Percentiles rank a stretch among this genome's conserved stretches.
These are phyloP conservation scores for Nigrograna mackinnonii DNA, from an alignment of 2,329 filamentous ascomycete species.

Conservation along the genomic window DNA sequence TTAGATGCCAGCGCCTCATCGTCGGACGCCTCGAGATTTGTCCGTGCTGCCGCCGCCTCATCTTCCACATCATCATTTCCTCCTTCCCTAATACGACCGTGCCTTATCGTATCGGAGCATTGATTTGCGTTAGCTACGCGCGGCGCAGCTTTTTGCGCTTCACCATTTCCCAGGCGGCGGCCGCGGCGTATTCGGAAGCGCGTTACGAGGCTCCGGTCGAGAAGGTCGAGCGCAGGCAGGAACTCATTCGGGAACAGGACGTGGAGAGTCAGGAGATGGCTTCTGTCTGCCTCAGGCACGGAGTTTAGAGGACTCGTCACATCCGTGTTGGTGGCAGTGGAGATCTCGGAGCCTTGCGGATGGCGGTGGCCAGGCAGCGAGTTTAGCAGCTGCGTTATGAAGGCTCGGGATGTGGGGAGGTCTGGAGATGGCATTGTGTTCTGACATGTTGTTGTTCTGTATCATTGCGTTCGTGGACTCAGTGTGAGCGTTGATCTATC, in stretches of 20 bases:
- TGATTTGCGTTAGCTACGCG: no score
- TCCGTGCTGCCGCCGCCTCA: no score
- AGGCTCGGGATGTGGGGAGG: slow-evolving; percentile 28
- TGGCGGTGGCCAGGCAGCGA: slow-evolving; percentile 19
- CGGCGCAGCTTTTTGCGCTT: no score
- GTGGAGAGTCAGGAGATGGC: slow-evolving; percentile 76
- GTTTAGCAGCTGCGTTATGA: slow-evolving; percentile 37
- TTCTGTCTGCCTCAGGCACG: slow-evolving; percentile 29
- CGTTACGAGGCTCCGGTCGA: slow-evolving; percentile 76
- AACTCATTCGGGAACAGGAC: slow-evolving; percentile 81
- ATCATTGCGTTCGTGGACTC: no score
- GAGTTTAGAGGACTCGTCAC: slow-evolving; percentile 47
- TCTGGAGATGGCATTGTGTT: slow-evolving; percentile 6
- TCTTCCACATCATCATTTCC: no score
- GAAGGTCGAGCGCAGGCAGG: slow-evolving; percentile 82
- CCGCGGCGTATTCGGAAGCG: slow-evolving; percentile 41
- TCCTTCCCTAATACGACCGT: no score
- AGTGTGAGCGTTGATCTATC: no score
- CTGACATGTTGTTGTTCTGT: neutral
- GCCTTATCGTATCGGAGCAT: no score
- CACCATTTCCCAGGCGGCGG: neutral
- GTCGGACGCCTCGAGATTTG: no score
- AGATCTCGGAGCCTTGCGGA: slow-evolving; percentile 1
- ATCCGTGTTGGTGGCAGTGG: slow-evolving; percentile 6
- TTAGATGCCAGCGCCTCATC: no score